Evolutionary conservation across 768 basidiomycete genomes (phyloP).

Genomic region (Lactarius sanguifluus): DNA sequence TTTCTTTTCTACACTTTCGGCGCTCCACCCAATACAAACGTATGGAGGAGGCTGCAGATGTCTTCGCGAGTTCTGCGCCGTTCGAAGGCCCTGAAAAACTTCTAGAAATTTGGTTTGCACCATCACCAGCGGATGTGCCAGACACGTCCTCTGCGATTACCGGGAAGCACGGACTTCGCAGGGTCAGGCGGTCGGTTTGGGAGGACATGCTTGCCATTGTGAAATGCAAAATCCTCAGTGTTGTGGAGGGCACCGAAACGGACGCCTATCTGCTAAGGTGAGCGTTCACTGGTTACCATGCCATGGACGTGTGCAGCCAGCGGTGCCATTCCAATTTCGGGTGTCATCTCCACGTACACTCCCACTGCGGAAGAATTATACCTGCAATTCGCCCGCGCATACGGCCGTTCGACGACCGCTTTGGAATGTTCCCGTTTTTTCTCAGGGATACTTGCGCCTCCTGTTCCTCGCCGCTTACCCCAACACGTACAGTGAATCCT

Average conservation of each 20-base stretch:
- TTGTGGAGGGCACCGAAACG: slow-evolving; percentile 82
- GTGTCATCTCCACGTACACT: slow-evolving; percentile 6
- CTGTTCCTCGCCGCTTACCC: slow-evolving; percentile 26
- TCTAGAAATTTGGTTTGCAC: slow-evolving; percentile 96
- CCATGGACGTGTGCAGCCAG: slow-evolving; percentile 1
- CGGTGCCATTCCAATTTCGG: background rate
- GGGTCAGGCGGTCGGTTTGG: slow-evolving; percentile 76
- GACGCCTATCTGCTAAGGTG: slow-evolving; percentile 97
- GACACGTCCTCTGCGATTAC: slow-evolving; percentile 40
- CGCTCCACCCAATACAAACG: background rate
- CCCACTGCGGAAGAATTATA: background rate
- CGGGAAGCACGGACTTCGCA: slow-evolving; percentile 69
- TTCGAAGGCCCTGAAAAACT: slow-evolving; percentile 96
- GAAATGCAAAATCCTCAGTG: slow-evolving; percentile 92
- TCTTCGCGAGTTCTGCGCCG: slow-evolving; percentile 40
- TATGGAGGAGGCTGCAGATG: slow-evolving; percentile 18
- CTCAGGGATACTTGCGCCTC: slow-evolving; percentile 7
- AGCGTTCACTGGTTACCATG: slow-evolving; percentile 31
- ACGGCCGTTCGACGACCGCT: background rate
- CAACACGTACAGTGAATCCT: slow-evolving; percentile 78
- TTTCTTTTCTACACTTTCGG: background rate
- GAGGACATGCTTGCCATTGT: slow-evolving; percentile 98
- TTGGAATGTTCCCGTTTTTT: slow-evolving; percentile 16
- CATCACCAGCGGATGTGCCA: slow-evolving; percentile 62
- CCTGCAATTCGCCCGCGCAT: background rate